Evolutionary conservation across 2,329 filamentous ascomycete species (phyloP).

Genomic region (Amylocarpus encephaloides): DNA sequence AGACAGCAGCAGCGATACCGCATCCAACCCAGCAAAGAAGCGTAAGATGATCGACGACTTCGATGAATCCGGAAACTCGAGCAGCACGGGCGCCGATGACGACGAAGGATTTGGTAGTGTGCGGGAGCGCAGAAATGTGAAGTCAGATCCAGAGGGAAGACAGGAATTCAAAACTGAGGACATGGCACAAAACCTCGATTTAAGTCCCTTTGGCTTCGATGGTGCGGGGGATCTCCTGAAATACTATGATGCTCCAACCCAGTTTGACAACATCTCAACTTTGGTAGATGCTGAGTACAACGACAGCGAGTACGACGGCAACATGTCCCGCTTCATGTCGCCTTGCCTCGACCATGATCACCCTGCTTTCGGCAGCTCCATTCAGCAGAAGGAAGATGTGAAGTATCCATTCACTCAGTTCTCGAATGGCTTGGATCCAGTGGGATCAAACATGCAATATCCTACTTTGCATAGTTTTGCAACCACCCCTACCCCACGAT

Average conservation of each 20-base stretch:
- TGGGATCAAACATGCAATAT: too few relatives aligned
- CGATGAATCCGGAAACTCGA: neutral
- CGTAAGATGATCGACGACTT: conserved; percentile 1
- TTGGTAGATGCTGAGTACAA: conserved; percentile 9
- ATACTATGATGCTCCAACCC: conserved; percentile 17
- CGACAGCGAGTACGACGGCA: neutral
- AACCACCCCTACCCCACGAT: too few relatives aligned
- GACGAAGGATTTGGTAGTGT: conserved; percentile 12
- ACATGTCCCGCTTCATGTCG: neutral
- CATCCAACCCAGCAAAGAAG: neutral
- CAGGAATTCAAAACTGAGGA: conserved; percentile 20
- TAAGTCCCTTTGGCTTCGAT: conserved; percentile 6
- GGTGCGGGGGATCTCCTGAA: conserved; percentile 17
- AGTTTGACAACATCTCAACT: conserved; percentile 10
- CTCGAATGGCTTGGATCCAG: too few relatives aligned
- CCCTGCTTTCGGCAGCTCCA: too few relatives aligned
- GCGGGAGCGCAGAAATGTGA: conserved; percentile 5
- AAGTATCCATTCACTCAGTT: too few relatives aligned
- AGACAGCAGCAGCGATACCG: neutral
- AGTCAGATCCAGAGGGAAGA: conserved; percentile 11
- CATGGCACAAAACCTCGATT: neutral
- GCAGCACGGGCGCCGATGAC: conserved; percentile 13
- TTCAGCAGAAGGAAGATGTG: too few relatives aligned
- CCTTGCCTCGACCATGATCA: too few relatives aligned
- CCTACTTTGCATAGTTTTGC: too few relatives aligned